These are phyloP conservation scores for Geranium incanum DNA, from an alignment of 441 rosid species.

Conservation along the genomic window DNA sequence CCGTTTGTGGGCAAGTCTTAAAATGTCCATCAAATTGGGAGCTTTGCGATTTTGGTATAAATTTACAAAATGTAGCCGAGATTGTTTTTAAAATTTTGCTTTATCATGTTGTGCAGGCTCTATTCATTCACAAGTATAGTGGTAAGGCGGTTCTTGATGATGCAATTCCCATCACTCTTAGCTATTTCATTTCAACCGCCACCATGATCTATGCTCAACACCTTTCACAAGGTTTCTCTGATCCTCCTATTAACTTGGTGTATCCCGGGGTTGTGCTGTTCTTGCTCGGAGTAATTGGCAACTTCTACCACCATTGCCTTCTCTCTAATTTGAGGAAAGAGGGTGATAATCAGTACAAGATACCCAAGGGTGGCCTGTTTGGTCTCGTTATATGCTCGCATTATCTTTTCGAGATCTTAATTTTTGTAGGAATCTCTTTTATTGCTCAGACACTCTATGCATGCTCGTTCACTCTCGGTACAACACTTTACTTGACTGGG, in stretches of 20 bases:
- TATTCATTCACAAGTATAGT: slow-evolving; percentile 59
- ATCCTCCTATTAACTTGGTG: slow-evolving; percentile 43
- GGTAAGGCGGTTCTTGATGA: slow-evolving; percentile 40
- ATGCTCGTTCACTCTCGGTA: slow-evolving; percentile 30
- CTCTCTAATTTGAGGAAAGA: slow-evolving; percentile 48
- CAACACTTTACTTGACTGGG: slow-evolving; percentile 38
- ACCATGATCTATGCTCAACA: slow-evolving; percentile 45
- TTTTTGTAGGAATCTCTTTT: slow-evolving; percentile 42
- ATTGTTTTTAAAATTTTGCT: neutral
- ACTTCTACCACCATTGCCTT: slow-evolving; percentile 66
- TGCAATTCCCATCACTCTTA: slow-evolving; percentile 24
- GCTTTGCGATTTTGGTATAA: neutral
- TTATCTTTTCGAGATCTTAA: slow-evolving; percentile 61
- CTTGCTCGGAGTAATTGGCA: slow-evolving; percentile 48
- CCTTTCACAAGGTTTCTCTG: slow-evolving; percentile 30
- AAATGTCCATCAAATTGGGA: too few relatives aligned
- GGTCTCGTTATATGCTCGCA: slow-evolving; percentile 56
- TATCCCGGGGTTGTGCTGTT: slow-evolving; percentile 38
- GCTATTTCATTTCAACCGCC: slow-evolving; percentile 36
- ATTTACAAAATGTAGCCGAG: neutral
- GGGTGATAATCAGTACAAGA: slow-evolving; percentile 44
- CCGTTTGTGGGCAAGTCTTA: too few relatives aligned
- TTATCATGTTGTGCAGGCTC: slow-evolving; percentile 31
- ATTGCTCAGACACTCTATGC: slow-evolving; percentile 52
- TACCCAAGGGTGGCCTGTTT: slow-evolving; percentile 64